phyloP scores from a whole-genome alignment of 2,329 filamentous ascomycete species.

The Fusarium luffae region DNA sequence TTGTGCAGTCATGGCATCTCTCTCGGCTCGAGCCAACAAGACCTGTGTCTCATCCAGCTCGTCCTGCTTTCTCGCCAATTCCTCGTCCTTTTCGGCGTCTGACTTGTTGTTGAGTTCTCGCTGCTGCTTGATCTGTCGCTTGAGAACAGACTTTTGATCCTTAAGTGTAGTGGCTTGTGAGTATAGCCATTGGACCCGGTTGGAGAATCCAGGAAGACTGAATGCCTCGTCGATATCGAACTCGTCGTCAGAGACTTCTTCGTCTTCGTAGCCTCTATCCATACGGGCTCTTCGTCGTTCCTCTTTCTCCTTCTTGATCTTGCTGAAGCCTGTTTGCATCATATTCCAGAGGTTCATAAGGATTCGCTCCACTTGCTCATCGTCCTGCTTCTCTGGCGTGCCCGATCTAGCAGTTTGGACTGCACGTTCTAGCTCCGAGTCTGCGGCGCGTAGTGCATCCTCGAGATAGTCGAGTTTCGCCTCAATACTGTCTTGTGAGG shows the following conservation, averaged over 20 bases:
- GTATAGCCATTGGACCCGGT: constrained; percentile 83
- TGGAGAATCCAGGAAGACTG: constrained; percentile 79
- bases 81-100: constrained; percentile 75
- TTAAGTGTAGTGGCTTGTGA: constrained; percentile 79
- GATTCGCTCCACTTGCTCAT: constrained; percentile 67
- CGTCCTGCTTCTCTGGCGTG: constrained; percentile 40
- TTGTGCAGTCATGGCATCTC: constrained; percentile 55
- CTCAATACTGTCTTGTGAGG: constrained; percentile 67
- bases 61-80: constrained; percentile 68
- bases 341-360: constrained; percentile 68
- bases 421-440: constrained; percentile 55
- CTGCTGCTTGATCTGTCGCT: constrained; percentile 94
- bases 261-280: constrained; percentile 67
- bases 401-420: constrained; percentile 46
- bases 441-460: constrained; percentile 64
- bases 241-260: constrained; percentile 70
- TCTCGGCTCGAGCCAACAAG: constrained; percentile 52
- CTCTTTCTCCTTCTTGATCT: constrained; percentile 64
- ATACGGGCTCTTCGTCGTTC: constrained; percentile 63
- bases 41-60: constrained; percentile 62
- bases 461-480: constrained; percentile 77
- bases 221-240: constrained; percentile 70
- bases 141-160: constrained; percentile 89
- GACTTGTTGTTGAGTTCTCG: constrained; percentile 91
- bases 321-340: constrained; percentile 63